phyloP scores from a whole-genome alignment of 768 basidiomycete species.

The Trametes maxima region DNA sequence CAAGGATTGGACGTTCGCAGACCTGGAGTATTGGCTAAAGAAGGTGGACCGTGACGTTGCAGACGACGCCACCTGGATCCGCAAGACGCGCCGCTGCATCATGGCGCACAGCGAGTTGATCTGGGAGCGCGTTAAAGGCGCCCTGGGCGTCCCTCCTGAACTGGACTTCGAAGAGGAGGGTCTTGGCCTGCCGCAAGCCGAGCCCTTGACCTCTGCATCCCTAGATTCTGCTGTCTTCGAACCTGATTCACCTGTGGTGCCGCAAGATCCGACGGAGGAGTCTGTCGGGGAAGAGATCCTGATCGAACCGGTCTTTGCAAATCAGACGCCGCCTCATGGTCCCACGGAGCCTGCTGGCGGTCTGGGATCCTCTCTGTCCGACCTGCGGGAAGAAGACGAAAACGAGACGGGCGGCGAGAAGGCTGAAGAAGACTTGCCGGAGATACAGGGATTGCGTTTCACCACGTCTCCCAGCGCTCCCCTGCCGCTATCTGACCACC shows the following conservation, averaged over 20 bases:
- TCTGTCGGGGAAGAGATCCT: slow-evolving; percentile 24
- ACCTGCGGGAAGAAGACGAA: slow-evolving; percentile 34
- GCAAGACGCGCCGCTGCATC: slow-evolving; percentile 73
- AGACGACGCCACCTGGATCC: slow-evolving; percentile 74
- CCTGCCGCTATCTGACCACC: slow-evolving; percentile 22
- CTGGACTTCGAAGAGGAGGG: slow-evolving; percentile 60
- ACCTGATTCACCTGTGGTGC: slow-evolving; percentile 27
- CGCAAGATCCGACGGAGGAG: neutral
- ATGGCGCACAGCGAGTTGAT: slow-evolving; percentile 79
- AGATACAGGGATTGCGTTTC: slow-evolving; percentile 35
- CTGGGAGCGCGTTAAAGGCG: slow-evolving; percentile 90
- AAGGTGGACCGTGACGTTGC: slow-evolving; percentile 60
- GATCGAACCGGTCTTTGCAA: slow-evolving; percentile 40
- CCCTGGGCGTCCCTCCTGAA: slow-evolving; percentile 85
- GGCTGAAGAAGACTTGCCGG: slow-evolving; percentile 36
- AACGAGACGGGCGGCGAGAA: slow-evolving; percentile 30
- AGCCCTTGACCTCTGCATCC: slow-evolving; percentile 13
- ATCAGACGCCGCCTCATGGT: slow-evolving; percentile 27
- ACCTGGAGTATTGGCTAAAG: slow-evolving; percentile 72
- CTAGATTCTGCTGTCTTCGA: slow-evolving; percentile 27
- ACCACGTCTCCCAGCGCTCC: slow-evolving; percentile 24
- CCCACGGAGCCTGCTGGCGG: slow-evolving; percentile 19
- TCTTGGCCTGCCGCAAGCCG: slow-evolving; percentile 7
- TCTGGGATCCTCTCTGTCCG: slow-evolving; percentile 26
- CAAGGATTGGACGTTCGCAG: slow-evolving; percentile 67